These are phyloP conservation scores for Cymbopogon citratus DNA, from an alignment of 176 grass and related monocot species.

Conservation along the genomic window DNA sequence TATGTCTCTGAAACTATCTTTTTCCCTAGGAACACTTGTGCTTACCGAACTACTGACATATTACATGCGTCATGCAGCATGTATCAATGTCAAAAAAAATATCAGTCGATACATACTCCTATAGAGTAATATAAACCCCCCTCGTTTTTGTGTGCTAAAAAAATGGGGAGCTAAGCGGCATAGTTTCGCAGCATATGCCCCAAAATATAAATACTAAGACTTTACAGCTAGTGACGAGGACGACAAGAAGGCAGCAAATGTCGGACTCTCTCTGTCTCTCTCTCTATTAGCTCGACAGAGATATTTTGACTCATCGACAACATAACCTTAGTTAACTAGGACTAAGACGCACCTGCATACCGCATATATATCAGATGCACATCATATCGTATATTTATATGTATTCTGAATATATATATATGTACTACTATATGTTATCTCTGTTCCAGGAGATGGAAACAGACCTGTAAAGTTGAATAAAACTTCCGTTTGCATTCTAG, in stretches of 20 bases:
- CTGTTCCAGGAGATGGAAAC: slow-evolving; percentile 7
- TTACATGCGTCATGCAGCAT: neutral
- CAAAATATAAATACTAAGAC: neutral
- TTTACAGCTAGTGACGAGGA: neutral
- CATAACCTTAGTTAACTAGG: neutral
- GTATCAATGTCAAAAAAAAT: neutral
- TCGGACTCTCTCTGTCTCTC: slow-evolving; percentile 16
- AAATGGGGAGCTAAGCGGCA: neutral
- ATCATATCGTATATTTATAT: neutral
- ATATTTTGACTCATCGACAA: slow-evolving; percentile 33
- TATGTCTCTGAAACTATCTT: neutral
- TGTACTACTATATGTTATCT: neutral
- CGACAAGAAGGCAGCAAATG: neutral
- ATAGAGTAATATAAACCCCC: slow-evolving; percentile 27
- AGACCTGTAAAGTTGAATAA: neutral
- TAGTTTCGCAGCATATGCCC: slow-evolving; percentile 28
- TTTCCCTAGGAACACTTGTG: neutral
- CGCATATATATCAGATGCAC: neutral
- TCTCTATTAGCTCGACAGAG: neutral
- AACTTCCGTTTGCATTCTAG: slow-evolving; percentile 3
- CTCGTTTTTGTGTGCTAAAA: neutral
- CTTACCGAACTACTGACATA: neutral
- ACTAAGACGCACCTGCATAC: neutral
- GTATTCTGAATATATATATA: neutral
- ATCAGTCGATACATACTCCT: neutral